phyloP scores from a whole-genome alignment of 805 yeast species.

The Blastobotrys attinorum region DNA sequence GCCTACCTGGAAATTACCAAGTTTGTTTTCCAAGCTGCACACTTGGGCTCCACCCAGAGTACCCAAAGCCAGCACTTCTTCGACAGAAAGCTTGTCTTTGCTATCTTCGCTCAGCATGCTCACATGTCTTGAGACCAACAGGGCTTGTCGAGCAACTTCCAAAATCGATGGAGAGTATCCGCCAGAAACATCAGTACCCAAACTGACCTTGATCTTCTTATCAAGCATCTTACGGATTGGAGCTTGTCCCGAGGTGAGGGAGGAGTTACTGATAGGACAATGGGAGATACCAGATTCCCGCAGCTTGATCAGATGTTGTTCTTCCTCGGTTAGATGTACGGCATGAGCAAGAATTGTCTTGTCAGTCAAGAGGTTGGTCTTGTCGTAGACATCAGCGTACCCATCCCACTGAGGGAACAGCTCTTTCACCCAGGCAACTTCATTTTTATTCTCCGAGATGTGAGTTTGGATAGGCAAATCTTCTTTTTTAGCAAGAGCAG shows the following conservation, averaged over 20 bases:
- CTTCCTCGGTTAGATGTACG: constrained; percentile 61
- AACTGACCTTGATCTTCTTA: constrained; percentile 62
- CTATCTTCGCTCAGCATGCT: constrained; percentile 47
- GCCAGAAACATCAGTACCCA: constrained; percentile 77
- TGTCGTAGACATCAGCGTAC: constrained; percentile 74
- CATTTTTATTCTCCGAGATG: constrained; percentile 71
- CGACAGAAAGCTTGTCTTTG: constrained; percentile 46
- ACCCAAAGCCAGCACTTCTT: constrained; percentile 71
- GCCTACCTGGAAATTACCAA: constrained; percentile 72
- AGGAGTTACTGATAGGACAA: constrained; percentile 88
- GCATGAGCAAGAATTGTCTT: constrained; percentile 87
- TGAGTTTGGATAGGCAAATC: constrained; percentile 80
- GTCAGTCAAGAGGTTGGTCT: constrained; percentile 48
- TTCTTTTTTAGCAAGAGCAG: constrained; percentile 40
- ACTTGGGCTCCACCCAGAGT: constrained; percentile 88
- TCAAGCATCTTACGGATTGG: constrained; percentile 63
- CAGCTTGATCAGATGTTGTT: constrained; percentile 46
- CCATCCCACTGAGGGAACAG: constrained; percentile 62
- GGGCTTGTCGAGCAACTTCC: constrained; percentile 59
- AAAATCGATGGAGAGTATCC: constrained; percentile 64
- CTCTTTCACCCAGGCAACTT: constrained; percentile 62
- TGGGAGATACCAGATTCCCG: constrained; percentile 72
- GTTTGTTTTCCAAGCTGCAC: constrained; percentile 42
- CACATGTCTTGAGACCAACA: constrained; percentile 61
- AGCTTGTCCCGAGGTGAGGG: constrained; percentile 86